Base-by-base conservation (phyloP, 129 eudicot species). In the Flaveria trinervia region DNA sequence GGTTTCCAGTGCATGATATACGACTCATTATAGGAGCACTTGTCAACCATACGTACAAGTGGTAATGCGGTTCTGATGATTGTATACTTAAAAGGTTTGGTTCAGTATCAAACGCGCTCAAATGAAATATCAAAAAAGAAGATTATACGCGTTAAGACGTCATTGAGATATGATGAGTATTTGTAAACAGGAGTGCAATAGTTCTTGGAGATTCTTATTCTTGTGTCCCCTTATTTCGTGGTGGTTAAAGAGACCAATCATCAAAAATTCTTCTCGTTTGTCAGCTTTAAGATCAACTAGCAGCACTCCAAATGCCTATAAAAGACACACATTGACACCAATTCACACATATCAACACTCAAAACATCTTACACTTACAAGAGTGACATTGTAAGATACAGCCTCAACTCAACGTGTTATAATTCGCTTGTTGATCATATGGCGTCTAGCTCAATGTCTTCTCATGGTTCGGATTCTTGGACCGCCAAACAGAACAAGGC, bases 401-500 rank as follows among this genome's bases (percentile, higher is more conserved):
- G 2, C 50, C 15, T 41, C 48, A 25, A 45, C 62, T 23, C 26
- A 23, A 20, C 22, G 22, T 20, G 22, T 20, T n/a, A 14, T 5
- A 23, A 6, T 9, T 65, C 18, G 46, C 65, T 23, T 28, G 72
- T 76, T 20, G 22, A 20, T 49, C 4, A 22, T 15, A 71, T 71
- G 79, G 79, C 79, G 14, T 45, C 85, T 84, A 86, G 85, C 90
- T 84, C 93, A 13, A 80, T 86, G 88, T 77, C 83, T 28, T 81
- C 86, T 43, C 89, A 67, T 52, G 86, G 84, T 36, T 81, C 85
- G 0, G 83, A 74, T 10, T 69, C 90, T 7, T 89, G 96, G 96
- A 87, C 92, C 9, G 82, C 84, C n/a, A 72, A 83, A 73, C 86
- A 89, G 76, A 87, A 89, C 90, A 89, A 89, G 80, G 89, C 84